A percentile compares a stretch with the other conserved stretches of the same genome.
phyloP scores from a whole-genome alignment of 805 yeast genomes.

The Myxozyma nipponensis region DNA sequence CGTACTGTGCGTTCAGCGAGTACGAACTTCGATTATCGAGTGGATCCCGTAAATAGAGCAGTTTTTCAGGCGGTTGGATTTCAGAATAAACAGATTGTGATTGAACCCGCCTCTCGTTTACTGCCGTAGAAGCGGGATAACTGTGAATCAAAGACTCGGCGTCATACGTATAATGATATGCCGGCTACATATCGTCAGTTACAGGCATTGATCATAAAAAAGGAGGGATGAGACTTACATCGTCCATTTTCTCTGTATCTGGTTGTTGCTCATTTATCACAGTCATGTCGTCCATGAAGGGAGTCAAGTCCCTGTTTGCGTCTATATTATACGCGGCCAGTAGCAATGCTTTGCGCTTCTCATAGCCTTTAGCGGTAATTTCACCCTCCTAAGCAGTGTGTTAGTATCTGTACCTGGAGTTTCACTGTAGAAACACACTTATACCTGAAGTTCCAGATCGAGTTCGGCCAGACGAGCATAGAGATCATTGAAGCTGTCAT shows the following conservation, averaged over 20 bases:
- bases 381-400: constrained; percentile 51
- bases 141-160: neutral
- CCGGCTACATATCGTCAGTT: constrained; percentile 5
- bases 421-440: neutral
- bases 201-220: too few species aligned
- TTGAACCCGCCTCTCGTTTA: neutral
- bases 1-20: neutral
- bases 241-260: too few species aligned
- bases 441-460: constrained; percentile 13
- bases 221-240: too few species aligned
- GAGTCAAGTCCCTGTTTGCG: too few species aligned
- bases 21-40: neutral
- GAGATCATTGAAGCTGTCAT: too few species aligned
- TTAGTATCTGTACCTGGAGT: neutral
- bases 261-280: too few species aligned
- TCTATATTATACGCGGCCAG: constrained; percentile 11
- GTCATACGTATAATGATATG: neutral
- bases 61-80: neutral
- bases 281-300: too few species aligned
- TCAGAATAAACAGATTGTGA: neutral
- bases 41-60: neutral
- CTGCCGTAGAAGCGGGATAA: neutral
- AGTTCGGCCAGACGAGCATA: constrained; percentile 10
- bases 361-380: constrained; percentile 68
- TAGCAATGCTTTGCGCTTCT: constrained; percentile 48